Evolutionary conservation across 805 yeast species (phyloP).

Genomic region (Clavispora santaluciae): DNA sequence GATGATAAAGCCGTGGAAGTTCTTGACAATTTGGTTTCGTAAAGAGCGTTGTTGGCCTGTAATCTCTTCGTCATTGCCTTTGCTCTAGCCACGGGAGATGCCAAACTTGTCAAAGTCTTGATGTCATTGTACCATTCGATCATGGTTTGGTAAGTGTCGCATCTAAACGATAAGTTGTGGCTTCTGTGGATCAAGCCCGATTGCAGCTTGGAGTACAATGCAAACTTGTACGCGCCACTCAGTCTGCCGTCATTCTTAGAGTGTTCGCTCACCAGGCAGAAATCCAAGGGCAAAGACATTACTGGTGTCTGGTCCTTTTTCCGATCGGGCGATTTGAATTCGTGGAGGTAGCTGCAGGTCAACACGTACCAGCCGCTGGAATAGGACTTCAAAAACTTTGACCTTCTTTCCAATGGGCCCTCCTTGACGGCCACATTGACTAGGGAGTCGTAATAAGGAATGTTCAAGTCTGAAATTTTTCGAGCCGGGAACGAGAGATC

Average conservation of each 20-base stretch:
- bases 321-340: conserved; percentile 78
- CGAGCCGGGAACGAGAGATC: conserved; percentile 37
- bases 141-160: conserved; percentile 78
- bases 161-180: conserved; percentile 92
- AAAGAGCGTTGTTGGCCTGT: conserved; percentile 8
- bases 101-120: conserved; percentile 57
- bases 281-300: conserved; percentile 74
- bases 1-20: conserved; percentile 10
- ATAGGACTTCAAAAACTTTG: conserved; percentile 89
- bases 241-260: conserved; percentile 62
- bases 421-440: conserved; percentile 60
- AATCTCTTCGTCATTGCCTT: conserved; percentile 29
- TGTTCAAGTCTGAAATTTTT: conserved; percentile 47
- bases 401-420: conserved; percentile 82
- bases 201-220: conserved; percentile 64
- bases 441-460: conserved; percentile 66
- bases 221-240: conserved; percentile 66
- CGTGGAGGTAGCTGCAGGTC: conserved; percentile 85
- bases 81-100: conserved; percentile 57
- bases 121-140: conserved; percentile 81
- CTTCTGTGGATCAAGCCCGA: conserved; percentile 72
- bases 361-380: conserved; percentile 87
- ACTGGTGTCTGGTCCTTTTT: conserved; percentile 77
- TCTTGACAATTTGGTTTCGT: conserved; percentile 9
- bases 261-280: conserved; percentile 79